Base-by-base conservation (phyloP, 208 protist genomes). In the Balamuthia mandrillaris region DNA sequence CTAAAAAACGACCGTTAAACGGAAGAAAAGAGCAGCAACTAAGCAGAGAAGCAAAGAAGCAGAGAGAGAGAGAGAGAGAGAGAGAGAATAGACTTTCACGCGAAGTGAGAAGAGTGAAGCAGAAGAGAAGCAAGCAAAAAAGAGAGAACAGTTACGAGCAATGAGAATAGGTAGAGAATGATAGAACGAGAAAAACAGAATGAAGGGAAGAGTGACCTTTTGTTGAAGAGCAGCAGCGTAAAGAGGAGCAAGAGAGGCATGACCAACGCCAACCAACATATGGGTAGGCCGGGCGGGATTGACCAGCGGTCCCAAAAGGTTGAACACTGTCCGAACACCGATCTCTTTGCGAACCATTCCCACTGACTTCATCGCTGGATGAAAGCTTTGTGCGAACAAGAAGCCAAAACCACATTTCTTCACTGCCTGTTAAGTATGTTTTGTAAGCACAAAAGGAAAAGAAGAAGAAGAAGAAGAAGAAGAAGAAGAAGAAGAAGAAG, bases 281-380 rank as follows among this genome's bases (percentile, higher is more conserved):
- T 79, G 70, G 4, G 47, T 79, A 18, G 70, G 70, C 49, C 18
- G 21, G 4, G 70, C 70, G 29, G 70, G 70, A 21, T 79, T 79
- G 41, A 42, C 52, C 31, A 84, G 77, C 27, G 77, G 77, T 0
- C 77, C 77, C 24, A 84, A 41, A 0, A 84, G 47, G 58, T 84
- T 84, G 60, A 84, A 84, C 3, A 84, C 52, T 16, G 77, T 84
- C 29, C 12, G 60, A 21, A 84, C 70, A 56, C 77, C 77, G 14
- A 84, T 29, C 77, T 84, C 77, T 3, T 37, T 24, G 14, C 77
- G 31, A 27, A 84, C 47, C 33, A 29, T 39, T 33, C 56, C 31
- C 16, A 84, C 77, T 3, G 49, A 58, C 27, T 49, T 77, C 77
- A 84, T 84, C 24, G 77, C 52, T 21, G 77, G 77, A 31, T 84